These are phyloP conservation scores for Niveomyces coronatus DNA, from an alignment of 2,329 filamentous ascomycete genomes.

Conservation along the genomic window DNA sequence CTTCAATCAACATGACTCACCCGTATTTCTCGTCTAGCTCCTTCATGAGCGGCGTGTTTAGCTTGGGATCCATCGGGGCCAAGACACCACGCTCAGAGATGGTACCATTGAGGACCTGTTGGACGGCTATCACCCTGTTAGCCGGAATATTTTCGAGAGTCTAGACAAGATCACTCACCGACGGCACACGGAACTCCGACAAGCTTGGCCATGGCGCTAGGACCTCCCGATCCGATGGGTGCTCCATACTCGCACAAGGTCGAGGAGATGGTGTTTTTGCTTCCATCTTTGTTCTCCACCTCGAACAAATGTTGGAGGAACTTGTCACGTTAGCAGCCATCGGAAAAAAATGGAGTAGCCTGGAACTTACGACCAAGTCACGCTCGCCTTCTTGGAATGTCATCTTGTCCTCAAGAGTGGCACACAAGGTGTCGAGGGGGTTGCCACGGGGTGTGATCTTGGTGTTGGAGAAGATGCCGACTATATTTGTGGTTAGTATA, in stretches of 20 bases:
- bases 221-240: constrained; percentile 63
- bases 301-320: constrained; percentile 68
- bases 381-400: constrained; percentile 73
- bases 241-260: constrained; percentile 78
- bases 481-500: constrained; percentile 4
- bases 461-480: constrained; percentile 56
- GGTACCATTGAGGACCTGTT: constrained; percentile 67
- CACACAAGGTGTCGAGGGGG: constrained; percentile 84
- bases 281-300: constrained; percentile 73
- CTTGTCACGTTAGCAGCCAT: constrained; percentile 20
- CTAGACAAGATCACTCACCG: constrained; percentile 9
- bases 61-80: constrained; percentile 63
- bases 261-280: constrained; percentile 64
- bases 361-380: constrained; percentile 63
- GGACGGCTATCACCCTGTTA: constrained; percentile 52
- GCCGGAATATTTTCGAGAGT: constrained; percentile 16
- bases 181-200: constrained; percentile 58
- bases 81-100: constrained; percentile 64
- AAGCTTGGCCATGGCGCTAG: constrained; percentile 74
- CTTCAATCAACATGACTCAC: neutral
- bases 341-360: constrained; percentile 9
- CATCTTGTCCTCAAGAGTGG: constrained; percentile 85
- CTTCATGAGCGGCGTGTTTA: constrained; percentile 65
- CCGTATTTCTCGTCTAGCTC: constrained; percentile 70
- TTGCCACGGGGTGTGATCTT: constrained; percentile 64